A percentile compares a stretch with the other conserved stretches of the same genome.
Evolutionary conservation across 441 rosid species (phyloP).

Genomic region (Croton setiger): DNA sequence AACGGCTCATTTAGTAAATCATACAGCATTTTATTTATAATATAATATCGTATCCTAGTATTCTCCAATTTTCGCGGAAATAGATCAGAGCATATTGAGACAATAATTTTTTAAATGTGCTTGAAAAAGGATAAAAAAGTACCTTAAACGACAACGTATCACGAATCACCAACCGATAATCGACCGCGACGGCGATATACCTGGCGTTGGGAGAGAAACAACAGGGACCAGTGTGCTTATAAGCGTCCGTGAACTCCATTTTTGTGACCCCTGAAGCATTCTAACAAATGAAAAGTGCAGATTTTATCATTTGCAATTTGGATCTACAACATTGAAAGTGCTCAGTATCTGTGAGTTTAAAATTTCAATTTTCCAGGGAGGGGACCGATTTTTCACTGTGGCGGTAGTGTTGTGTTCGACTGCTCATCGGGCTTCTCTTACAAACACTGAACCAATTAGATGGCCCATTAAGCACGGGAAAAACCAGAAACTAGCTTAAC

Average conservation of each 20-base stretch:
- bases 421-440: too few species aligned
- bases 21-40: neutral
- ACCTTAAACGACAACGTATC: slow-evolving; percentile 88
- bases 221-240: slow-evolving; percentile 83
- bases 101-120: neutral
- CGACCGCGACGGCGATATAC: slow-evolving; percentile 86
- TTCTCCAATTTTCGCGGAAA: too few species aligned
- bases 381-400: too few species aligned
- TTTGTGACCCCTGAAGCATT: neutral
- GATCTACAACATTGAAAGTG: neutral
- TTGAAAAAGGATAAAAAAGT: neutral
- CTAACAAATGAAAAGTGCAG: neutral
- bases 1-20: too few species aligned
- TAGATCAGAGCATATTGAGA: neutral
- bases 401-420: too few species aligned
- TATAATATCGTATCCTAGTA: too few species aligned
- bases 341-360: neutral
- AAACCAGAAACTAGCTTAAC: too few species aligned
- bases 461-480: too few species aligned
- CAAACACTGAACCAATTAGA: too few species aligned
- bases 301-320: neutral
- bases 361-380: neutral
- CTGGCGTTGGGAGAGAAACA: slow-evolving; percentile 92
- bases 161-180: slow-evolving; percentile 87
- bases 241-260: slow-evolving; percentile 94